These are phyloP conservation scores for Balamuthia mandrillaris DNA, from an alignment of 208 protist genomes.

Conservation along the genomic window DNA sequence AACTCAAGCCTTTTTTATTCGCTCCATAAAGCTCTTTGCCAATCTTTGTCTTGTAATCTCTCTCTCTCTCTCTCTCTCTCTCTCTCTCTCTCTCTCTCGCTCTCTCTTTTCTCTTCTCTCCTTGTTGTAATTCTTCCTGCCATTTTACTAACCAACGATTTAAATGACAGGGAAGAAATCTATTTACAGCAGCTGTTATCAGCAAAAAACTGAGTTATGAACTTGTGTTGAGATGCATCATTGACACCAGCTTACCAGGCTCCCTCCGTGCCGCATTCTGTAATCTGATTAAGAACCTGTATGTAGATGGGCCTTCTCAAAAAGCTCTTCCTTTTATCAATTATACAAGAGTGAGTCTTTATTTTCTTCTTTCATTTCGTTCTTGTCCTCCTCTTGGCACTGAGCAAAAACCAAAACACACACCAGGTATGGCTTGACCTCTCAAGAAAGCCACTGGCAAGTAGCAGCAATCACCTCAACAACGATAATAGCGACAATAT, in stretches of 20 bases:
- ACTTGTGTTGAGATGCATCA: conserved; percentile 8
- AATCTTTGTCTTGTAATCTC: conserved; percentile 13
- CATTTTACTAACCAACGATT: too few relatives aligned
- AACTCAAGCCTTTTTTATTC: conserved; percentile 4
- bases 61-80: background rate
- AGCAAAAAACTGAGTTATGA: background rate
- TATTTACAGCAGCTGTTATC: background rate
- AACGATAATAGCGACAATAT: too few relatives aligned
- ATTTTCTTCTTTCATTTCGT: background rate
- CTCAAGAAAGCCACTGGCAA: background rate
- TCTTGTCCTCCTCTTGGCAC: background rate
- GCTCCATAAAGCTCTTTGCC: conserved; percentile 8
- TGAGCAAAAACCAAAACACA: background rate
- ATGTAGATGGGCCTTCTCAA: background rate
- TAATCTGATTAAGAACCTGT: conserved; percentile 19
- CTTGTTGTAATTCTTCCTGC: too few relatives aligned
- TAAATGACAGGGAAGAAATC: conserved; percentile 20
- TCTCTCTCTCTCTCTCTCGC: background rate
- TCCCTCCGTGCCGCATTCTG: conserved; percentile 1
- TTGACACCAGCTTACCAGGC: background rate
- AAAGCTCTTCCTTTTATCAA: background rate
- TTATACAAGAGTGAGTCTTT: background rate
- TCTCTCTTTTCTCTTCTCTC: too few relatives aligned
- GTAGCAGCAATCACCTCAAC: too few relatives aligned
- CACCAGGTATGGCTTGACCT: conserved; percentile 1